A percentile compares a stretch with the other conserved stretches of the same genome.
These are phyloP conservation scores for Salisapilia sapeloensis DNA, from an alignment of 352 stramenopile genomes.

Conservation along the genomic window DNA sequence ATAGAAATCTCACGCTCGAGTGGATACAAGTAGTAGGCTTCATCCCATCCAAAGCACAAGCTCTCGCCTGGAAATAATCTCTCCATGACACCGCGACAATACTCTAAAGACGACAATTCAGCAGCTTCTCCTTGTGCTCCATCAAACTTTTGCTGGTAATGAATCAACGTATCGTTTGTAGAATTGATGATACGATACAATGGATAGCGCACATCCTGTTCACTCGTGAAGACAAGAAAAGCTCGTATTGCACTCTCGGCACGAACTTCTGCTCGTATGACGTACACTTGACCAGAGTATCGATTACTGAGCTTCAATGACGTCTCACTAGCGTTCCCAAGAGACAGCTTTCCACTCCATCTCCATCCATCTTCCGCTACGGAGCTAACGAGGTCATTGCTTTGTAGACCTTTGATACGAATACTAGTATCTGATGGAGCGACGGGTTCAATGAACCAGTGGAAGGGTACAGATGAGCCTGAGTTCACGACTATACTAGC, in stretches of 20 bases:
- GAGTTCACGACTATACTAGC: slow-evolving; percentile 9
- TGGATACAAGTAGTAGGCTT: slow-evolving; percentile 58
- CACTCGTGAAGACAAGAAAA: slow-evolving; percentile 52
- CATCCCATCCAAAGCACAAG: slow-evolving; percentile 72
- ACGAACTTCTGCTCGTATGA: slow-evolving; percentile 63
- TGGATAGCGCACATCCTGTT: slow-evolving; percentile 40
- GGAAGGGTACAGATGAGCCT: slow-evolving; percentile 36
- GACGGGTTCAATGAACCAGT: slow-evolving; percentile 29
- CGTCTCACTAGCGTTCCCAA: slow-evolving; percentile 73
- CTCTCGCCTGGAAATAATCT: slow-evolving; percentile 49
- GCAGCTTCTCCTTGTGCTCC: slow-evolving; percentile 19
- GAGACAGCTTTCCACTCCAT: slow-evolving; percentile 68
- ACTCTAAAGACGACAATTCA: slow-evolving; percentile 21
- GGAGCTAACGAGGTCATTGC: slow-evolving; percentile 3
- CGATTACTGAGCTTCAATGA: slow-evolving; percentile 76
- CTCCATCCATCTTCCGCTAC: slow-evolving; percentile 25
- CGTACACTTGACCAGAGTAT: slow-evolving; percentile 56
- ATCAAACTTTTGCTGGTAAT: slow-evolving; percentile 72
- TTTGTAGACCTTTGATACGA: slow-evolving; percentile 37
- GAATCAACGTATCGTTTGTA: slow-evolving; percentile 37
- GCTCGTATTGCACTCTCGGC: slow-evolving; percentile 54
- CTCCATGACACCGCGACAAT: slow-evolving; percentile 47
- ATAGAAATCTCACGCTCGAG: slow-evolving; percentile 44
- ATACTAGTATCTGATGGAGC: slow-evolving; percentile 45
- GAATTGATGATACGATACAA: slow-evolving; percentile 75